Evolutionary conservation across 2,329 filamentous ascomycete species (phyloP).

Genomic region (Aspergillus unguis): DNA sequence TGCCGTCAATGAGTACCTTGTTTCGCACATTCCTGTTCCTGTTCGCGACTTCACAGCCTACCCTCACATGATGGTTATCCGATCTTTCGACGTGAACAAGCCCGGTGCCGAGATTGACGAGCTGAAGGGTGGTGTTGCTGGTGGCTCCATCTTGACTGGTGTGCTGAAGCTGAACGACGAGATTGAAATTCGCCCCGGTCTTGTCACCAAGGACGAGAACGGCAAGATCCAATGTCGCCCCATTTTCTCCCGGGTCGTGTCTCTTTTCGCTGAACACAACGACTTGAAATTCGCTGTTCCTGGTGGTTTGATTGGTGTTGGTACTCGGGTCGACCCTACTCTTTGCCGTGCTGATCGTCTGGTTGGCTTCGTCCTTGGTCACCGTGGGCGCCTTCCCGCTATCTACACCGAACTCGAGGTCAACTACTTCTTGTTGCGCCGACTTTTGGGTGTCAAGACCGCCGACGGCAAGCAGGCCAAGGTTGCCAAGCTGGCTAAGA

Average conservation of each 20-base stretch:
- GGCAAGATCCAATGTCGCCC: slow-evolving; percentile 95
- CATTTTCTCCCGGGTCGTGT: slow-evolving; percentile 92
- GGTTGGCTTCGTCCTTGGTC: slow-evolving; percentile 93
- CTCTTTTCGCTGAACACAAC: slow-evolving; percentile 96
- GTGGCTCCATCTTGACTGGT: slow-evolving; percentile 93
- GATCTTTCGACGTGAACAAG: slow-evolving; percentile 99
- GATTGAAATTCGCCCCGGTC: slow-evolving; percentile 98
- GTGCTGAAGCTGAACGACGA: slow-evolving; percentile 96
- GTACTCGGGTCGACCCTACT: slow-evolving; percentile 94
- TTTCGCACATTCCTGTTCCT: slow-evolving; percentile 91
- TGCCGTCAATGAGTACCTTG: slow-evolving; percentile 92
- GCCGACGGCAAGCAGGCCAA: slow-evolving; percentile 99
- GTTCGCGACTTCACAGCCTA: slow-evolving; percentile 84
- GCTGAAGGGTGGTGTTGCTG: slow-evolving; percentile 96
- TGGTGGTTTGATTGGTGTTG: slow-evolving; percentile 95
- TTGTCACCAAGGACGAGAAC: slow-evolving; percentile 90
- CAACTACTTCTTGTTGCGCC: slow-evolving; percentile 96
- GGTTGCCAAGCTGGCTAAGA: slow-evolving; percentile 96
- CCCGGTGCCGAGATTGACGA: slow-evolving; percentile 98
- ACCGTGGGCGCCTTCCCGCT: slow-evolving; percentile 87
- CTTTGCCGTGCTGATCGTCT: slow-evolving; percentile 98
- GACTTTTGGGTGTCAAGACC: slow-evolving; percentile 93
- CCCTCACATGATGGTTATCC: slow-evolving; percentile 98
- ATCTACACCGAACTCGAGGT: slow-evolving; percentile 99
- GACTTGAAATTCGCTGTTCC: slow-evolving; percentile 98